Evolutionary conservation across 225 moss, liverwort and hornwort species (phyloP).

Genomic region (Marchantia polymorpha): DNA sequence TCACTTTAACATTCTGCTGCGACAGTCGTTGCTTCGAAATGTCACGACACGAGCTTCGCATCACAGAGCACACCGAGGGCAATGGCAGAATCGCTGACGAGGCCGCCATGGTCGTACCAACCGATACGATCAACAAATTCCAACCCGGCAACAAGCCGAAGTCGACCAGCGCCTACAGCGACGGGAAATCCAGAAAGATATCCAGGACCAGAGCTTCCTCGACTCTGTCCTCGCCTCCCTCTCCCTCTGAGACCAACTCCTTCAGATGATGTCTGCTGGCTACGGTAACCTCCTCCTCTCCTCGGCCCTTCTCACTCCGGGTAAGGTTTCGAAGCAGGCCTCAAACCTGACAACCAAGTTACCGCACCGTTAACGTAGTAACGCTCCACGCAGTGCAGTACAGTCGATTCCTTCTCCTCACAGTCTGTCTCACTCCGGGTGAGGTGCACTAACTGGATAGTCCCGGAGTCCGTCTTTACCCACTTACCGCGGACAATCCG

Average conservation of each 20-base stretch:
- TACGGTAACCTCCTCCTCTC: no score
- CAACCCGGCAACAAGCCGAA: neutral
- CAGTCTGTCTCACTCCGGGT: no score
- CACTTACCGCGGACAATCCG: no score
- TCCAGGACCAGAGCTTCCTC: neutral
- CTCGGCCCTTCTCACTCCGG: no score
- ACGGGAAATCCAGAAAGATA: neutral
- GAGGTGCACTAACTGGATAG: no score
- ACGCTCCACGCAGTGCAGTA: no score
- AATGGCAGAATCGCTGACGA: conserved; percentile 1
- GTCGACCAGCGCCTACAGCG: neutral
- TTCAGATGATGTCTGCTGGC: no score
- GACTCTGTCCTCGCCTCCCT: neutral
- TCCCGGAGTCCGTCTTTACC: no score
- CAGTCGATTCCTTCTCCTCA: no score
- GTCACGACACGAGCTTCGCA: neutral
- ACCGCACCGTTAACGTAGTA: no score
- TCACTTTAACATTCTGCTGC: neutral
- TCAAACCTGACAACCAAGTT: no score
- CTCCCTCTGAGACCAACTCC: neutral
- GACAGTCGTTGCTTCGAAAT: neutral
- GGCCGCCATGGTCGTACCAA: conserved; percentile 2
- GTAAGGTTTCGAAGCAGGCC: no score
- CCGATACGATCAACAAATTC: neutral
- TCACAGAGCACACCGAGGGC: neutral